Percentiles rank a stretch among this genome's conserved stretches.
Evolutionary conservation across 179 eudicot genomes (phyloP).

Genomic region (Camellia oleifera): DNA sequence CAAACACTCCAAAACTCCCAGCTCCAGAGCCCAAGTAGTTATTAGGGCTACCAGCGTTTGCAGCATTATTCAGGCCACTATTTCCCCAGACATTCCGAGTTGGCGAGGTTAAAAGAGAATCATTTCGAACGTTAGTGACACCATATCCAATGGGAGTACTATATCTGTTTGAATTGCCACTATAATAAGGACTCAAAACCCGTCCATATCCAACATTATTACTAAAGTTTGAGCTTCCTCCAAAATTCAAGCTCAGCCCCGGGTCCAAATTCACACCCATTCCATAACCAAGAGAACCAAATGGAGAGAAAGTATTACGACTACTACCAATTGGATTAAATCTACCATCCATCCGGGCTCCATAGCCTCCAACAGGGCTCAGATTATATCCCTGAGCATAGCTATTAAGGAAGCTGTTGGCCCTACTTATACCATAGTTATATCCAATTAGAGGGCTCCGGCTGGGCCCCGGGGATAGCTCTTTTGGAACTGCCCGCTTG

Average conservation of each 20-base stretch:
- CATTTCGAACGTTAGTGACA: conserved; percentile 35
- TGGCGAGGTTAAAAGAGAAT: conserved; percentile 46
- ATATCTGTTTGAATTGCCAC: conserved; percentile 55
- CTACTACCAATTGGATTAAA: conserved; percentile 51
- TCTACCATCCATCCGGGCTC: conserved; percentile 50
- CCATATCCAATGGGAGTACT: conserved; percentile 51
- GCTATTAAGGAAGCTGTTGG: conserved; percentile 47
- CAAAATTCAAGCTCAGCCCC: conserved; percentile 44
- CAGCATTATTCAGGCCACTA: conserved; percentile 41
- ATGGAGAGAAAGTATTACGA: conserved; percentile 55
- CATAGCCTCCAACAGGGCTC: conserved; percentile 57
- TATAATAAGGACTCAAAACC: conserved; percentile 56
- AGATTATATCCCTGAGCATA: conserved; percentile 59
- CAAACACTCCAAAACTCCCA: conserved; percentile 55
- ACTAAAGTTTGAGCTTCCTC: conserved; percentile 44
- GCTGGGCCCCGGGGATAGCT: conserved; percentile 67
- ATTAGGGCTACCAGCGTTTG: conserved; percentile 30
- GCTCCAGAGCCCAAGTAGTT: conserved; percentile 52
- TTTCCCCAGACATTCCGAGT: conserved; percentile 65
- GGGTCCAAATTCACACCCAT: conserved; percentile 65
- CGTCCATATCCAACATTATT: conserved; percentile 63
- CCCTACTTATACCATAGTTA: conserved; percentile 44
- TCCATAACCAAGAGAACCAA: conserved; percentile 54
- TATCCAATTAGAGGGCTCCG: conserved; percentile 59
- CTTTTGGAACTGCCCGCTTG: conserved; percentile 81